phyloP scores from a whole-genome alignment of 2,329 filamentous ascomycete species.

The Polychaeton citri region DNA sequence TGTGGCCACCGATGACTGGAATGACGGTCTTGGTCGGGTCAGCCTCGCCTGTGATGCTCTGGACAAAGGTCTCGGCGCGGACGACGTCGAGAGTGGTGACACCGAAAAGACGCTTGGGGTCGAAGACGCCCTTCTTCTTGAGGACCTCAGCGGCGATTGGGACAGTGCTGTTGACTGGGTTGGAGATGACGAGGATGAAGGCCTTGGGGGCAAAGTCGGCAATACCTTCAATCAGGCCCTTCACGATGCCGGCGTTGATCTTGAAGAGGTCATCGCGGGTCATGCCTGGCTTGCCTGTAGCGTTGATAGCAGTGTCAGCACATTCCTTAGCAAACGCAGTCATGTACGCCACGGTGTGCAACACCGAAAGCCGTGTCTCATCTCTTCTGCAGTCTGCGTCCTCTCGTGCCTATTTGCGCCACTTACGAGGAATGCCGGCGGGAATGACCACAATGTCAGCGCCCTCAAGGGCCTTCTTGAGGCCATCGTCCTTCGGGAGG shows the following conservation, averaged over 20 bases:
- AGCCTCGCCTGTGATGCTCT: constrained; percentile 67
- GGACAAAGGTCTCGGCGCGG: constrained; percentile 92
- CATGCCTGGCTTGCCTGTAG: constrained; percentile 92
- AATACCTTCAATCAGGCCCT: constrained; percentile 77
- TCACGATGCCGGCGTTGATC: constrained; percentile 97
- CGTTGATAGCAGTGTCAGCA: constrained; percentile 12
- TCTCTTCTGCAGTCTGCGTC: constrained; percentile 2
- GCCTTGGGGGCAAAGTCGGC: constrained; percentile 86
- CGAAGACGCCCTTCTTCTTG: constrained; percentile 84
- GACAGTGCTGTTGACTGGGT: constrained; percentile 98
- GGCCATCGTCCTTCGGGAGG: constrained; percentile 70
- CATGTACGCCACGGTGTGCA: constrained; percentile 1
- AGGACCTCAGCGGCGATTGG: constrained; percentile 95
- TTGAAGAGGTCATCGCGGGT: constrained; percentile 99
- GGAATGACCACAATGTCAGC: constrained; percentile 95
- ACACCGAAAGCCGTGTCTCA: constrained; percentile 4
- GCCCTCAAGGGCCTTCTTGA: constrained; percentile 79
- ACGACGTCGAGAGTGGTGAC: constrained; percentile 98
- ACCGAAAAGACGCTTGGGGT: constrained; percentile 91
- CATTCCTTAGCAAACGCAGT: background rate
- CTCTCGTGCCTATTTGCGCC: background rate
- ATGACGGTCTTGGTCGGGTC: constrained; percentile 73
- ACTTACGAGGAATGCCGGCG: constrained; percentile 82
- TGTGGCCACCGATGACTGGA: constrained; percentile 93
- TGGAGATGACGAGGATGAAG: constrained; percentile 93